Evolutionary conservation across 805 yeast species (phyloP).

Genomic region (Metschnikowia cerradonensis): DNA sequence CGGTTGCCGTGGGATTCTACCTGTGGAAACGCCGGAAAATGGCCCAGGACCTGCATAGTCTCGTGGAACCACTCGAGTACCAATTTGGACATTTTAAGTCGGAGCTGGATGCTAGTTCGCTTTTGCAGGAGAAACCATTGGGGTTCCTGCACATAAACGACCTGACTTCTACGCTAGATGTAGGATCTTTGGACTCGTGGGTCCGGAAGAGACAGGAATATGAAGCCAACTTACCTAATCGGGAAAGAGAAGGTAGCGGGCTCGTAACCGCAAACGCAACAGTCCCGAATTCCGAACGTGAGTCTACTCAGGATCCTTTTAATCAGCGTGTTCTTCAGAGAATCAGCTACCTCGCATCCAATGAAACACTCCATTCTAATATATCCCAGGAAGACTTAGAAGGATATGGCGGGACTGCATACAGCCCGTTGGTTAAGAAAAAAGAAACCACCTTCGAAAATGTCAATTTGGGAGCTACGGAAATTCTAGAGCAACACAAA

Average conservation of each 20-base stretch:
- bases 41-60: constrained; percentile 4
- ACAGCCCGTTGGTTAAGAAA: too few relatives aligned
- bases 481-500: neutral
- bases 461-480: neutral
- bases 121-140: constrained; percentile 12
- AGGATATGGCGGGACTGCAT: too few relatives aligned
- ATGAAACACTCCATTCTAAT: constrained; percentile 19
- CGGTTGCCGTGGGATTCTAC: constrained; percentile 6
- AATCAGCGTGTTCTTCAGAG: constrained; percentile 11
- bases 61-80: constrained; percentile 12
- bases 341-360: constrained; percentile 28
- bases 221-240: constrained; percentile 24
- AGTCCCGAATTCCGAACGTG: too few relatives aligned
- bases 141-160: constrained; percentile 22
- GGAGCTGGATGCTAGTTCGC: constrained; percentile 13
- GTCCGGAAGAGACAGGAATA: constrained; percentile 46
- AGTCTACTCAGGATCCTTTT: neutral
- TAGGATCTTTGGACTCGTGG: constrained; percentile 51
- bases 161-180: constrained; percentile 39
- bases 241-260: neutral
- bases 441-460: too few relatives aligned
- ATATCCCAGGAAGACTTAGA: too few relatives aligned
- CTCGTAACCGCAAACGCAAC: neutral
- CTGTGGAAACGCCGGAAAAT: constrained; percentile 9
- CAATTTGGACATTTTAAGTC: constrained; percentile 18